Evolutionary conservation across 495 filamentous ascomycete genomes (phyloP).

Genomic region (Neurospora sp.): DNA sequence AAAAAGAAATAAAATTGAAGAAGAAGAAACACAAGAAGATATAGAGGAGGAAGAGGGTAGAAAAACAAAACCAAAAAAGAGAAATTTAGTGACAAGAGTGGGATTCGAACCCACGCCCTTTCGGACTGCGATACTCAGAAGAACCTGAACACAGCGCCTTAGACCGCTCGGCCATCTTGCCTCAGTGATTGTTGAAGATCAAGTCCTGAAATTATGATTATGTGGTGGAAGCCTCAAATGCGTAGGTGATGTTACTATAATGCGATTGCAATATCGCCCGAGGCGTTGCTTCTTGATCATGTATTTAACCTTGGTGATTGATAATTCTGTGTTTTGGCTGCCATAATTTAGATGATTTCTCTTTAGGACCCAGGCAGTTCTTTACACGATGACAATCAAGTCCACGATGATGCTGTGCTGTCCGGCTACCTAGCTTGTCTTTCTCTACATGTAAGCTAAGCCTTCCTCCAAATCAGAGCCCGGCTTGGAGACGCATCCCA

Average conservation of each 20-base stretch:
- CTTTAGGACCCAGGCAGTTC: no score
- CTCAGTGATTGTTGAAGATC: neutral
- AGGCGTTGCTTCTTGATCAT: neutral
- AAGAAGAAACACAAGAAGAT: neutral
- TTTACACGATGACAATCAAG: neutral
- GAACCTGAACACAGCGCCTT: neutral
- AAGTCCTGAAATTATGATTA: neutral
- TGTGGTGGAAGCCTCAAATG: neutral
- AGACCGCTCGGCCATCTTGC: neutral
- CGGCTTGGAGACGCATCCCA: no score
- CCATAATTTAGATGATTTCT: no score
- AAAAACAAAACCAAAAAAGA: neutral
- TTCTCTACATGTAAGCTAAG: no score
- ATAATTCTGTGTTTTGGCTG: no score
- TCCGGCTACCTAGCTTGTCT: no score
- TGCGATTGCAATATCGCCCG: neutral
- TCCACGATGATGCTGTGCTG: no score
- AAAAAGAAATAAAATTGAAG: neutral
- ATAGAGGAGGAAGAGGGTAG: neutral
- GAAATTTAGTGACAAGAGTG: conserved; percentile 2
- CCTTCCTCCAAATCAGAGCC: no score
- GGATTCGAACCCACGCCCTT: conserved; percentile 13
- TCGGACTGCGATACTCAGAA: neutral
- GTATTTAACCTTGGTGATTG: neutral
- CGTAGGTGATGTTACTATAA: no score